Evolutionary conservation across 2,329 filamentous ascomycete genomes (phyloP).

Genomic region (Colletotrichum cordylinicola): DNA sequence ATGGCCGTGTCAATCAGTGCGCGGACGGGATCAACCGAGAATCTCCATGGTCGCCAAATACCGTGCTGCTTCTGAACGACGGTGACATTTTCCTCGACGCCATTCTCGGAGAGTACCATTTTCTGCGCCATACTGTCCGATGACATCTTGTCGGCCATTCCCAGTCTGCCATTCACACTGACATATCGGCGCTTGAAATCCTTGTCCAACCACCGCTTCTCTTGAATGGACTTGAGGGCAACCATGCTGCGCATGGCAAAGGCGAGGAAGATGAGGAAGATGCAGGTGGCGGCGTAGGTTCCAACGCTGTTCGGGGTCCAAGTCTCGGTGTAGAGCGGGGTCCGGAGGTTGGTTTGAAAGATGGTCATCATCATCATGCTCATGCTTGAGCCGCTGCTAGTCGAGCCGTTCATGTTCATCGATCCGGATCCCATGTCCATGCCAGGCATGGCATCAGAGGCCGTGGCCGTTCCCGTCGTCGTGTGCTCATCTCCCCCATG

Average conservation of each 20-base stretch:
- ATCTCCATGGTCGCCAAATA: conserved; percentile 74
- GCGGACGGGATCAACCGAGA: conserved; percentile 79
- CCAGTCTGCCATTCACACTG: conserved; percentile 68
- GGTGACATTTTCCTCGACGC: conserved; percentile 80
- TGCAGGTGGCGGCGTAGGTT: conserved; percentile 86
- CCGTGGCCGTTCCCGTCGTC: background rate
- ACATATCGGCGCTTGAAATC: conserved; percentile 81
- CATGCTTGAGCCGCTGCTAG: conserved; percentile 8
- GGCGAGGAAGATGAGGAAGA: conserved; percentile 84
- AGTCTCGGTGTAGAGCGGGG: conserved; percentile 61
- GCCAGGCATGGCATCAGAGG: conserved; percentile 16
- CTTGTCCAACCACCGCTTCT: conserved; percentile 69
- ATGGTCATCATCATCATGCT: conserved; percentile 49
- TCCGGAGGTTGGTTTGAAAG: conserved; percentile 64
- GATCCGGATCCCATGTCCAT: conserved; percentile 16
- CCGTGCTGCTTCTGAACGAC: conserved; percentile 67
- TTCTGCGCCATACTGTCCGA: conserved; percentile 67
- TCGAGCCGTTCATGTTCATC: conserved; percentile 5
- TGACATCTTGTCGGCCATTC: conserved; percentile 64
- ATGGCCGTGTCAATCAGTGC: conserved; percentile 74
- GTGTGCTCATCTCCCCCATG: conserved; percentile 10
- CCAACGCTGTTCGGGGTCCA: conserved; percentile 79
- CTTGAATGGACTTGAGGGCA: conserved; percentile 71
- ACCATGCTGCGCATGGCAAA: conserved; percentile 73
- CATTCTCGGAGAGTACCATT: conserved; percentile 74